Evolutionary conservation across 148 eudicot genomes (phyloP), one percentile per base, ranked within the genome.

Genomic region (Persicaria maculosa): DNA sequence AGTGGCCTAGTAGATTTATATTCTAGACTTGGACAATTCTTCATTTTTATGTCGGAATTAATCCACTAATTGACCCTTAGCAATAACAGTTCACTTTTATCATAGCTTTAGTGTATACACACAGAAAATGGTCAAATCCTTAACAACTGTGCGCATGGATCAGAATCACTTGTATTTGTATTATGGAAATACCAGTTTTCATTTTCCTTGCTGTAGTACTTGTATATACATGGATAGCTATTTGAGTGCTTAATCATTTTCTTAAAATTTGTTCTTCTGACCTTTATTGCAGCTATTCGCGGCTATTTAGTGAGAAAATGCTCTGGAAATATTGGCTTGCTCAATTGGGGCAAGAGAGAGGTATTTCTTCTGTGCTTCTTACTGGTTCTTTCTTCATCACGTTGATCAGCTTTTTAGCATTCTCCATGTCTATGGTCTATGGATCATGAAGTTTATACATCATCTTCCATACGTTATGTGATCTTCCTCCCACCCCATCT

Each of bases 251-350:
- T 43, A 20, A 15, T 15, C 17, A 40, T 14, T 8, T 8, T 48
- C 52, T 40, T 65, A 31, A 31, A 31, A 31, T 31, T n/a, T 19
- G 7, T 57, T 48, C 2, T 57, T 65, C 2, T 12, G 6, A 65
- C 73, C 54, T 74, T 20, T 74, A 62, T 74, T 83, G 73, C 87
- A 95, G 98, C 81, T 74, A 82, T 90, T 74, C 97, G 98, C 31
- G 98, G 96, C 59, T 95, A 96, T 91, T 82, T 92, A 70, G 96
- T 92, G 69, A 83, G 98, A 80, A 90, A 88, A 81, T 95, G 97
- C 85, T 90, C 97, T 44, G 96, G 96, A 73, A 93, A 91, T 68
- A 82, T 89, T 77, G 97, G 87, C 70, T 73, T 92, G 76, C 83
- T 92, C 9, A 91, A 88, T 74, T 81, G 82, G 62, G 98, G 93